These are phyloP conservation scores for Russula emetica DNA, from an alignment of 768 basidiomycete species.

Conservation along the genomic window DNA sequence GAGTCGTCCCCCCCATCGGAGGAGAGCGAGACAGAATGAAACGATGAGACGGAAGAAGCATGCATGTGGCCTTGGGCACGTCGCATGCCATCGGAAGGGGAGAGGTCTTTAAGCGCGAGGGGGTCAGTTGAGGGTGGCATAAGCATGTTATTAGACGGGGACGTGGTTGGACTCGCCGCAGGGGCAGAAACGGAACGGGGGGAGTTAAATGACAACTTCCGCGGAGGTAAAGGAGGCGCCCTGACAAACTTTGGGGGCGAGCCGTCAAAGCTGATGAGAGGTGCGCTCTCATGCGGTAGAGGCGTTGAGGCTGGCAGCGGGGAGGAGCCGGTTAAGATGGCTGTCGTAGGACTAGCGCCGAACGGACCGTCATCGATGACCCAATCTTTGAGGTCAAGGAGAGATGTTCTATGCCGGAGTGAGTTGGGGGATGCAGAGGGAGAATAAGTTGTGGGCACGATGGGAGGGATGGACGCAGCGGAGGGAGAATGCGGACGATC, in stretches of 20 bases:
- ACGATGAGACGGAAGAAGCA: conserved; percentile 69
- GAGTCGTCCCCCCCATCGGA: conserved; percentile 45
- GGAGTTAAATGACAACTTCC: conserved; percentile 47
- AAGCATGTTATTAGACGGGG: conserved; percentile 41
- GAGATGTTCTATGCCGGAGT: conserved; percentile 42
- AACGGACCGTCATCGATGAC: conserved; percentile 55
- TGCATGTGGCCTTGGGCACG: conserved; percentile 45
- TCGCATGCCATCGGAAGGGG: conserved; percentile 35
- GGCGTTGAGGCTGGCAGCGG: conserved; percentile 4
- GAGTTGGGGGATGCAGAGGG: conserved; percentile 22
- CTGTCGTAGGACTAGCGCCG: background rate
- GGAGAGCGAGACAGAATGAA: conserved; percentile 75
- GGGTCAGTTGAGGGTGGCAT: conserved; percentile 43
- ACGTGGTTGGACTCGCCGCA: conserved; percentile 33
- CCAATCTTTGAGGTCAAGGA: conserved; percentile 69
- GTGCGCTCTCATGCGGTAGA: conserved; percentile 31
- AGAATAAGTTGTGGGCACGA: conserved; percentile 16
- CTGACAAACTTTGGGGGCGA: conserved; percentile 40
- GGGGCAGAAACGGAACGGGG: conserved; percentile 52
- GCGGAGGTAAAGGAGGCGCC: conserved; percentile 58
- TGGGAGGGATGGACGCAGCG: conserved; percentile 19
- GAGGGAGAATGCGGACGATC: conserved; percentile 23
- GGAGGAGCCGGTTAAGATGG: background rate
- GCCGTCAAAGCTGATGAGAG: conserved; percentile 50
- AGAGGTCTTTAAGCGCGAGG: conserved; percentile 35